Evolutionary conservation across 306 rosid species (phyloP).

Genomic region (Nissolia schottii): DNA sequence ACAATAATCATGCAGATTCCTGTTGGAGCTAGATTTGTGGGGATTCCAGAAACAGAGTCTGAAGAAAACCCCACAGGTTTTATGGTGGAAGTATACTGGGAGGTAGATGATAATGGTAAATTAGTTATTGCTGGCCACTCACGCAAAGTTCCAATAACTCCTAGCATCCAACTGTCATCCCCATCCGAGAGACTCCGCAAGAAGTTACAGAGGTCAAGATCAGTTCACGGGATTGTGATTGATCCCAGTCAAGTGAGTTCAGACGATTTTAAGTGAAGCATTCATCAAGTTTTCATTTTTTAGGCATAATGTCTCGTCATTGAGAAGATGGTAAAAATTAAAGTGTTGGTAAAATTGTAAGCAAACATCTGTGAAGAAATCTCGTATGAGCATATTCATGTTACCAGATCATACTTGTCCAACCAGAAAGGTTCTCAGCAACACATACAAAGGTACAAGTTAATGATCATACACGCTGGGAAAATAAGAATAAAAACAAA

Average conservation of each 20-base stretch:
- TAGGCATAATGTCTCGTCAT: too few relatives aligned
- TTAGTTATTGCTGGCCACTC: conserved; percentile 72
- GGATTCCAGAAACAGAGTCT: conserved; percentile 72
- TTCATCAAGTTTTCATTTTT: too few relatives aligned
- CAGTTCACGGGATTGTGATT: conserved; percentile 49
- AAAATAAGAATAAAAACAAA: too few relatives aligned
- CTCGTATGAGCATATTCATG: neutral
- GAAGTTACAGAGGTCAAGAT: conserved; percentile 14
- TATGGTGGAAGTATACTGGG: conserved; percentile 87
- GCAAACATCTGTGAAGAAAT: neutral
- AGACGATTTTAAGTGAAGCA: conserved; percentile 24
- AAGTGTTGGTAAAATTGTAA: too few relatives aligned
- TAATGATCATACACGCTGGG: conserved; percentile 10
- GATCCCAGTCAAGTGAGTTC: conserved; percentile 42
- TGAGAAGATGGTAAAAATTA: too few relatives aligned
- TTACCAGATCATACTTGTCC: neutral
- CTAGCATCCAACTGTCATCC: conserved; percentile 26
- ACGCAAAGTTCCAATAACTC: conserved; percentile 44
- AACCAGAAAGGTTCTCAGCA: neutral
- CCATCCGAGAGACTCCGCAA: conserved; percentile 24
- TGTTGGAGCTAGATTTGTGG: conserved; percentile 68
- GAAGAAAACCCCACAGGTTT: conserved; percentile 57
- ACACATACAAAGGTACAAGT: conserved; percentile 5
- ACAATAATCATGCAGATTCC: conserved; percentile 52
- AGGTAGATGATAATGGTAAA: conserved; percentile 72